Conservation (phyloP, 257 asterid genomes). For the Solanum lycopersicoides region DNA sequence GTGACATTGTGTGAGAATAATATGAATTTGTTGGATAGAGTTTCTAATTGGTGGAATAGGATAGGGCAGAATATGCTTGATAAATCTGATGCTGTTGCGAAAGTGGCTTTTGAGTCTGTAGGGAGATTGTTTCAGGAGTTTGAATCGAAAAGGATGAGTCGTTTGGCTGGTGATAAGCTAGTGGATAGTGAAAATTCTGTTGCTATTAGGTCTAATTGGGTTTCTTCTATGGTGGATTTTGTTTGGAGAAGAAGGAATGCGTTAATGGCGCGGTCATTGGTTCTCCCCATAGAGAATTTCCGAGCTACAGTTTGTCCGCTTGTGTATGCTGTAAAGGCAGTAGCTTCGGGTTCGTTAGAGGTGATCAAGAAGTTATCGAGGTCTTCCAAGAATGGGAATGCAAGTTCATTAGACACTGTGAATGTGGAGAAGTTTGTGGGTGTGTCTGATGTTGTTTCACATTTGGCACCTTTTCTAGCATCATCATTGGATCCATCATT, state of each 20-base stretch:
- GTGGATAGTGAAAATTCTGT: conserved; percentile 80
- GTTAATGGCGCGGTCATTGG: conserved; percentile 57
- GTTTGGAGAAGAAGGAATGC: conserved; percentile 67
- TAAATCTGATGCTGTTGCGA: conserved; percentile 60
- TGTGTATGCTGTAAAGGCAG: conserved; percentile 72
- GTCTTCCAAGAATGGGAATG: conserved; percentile 31
- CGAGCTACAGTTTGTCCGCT: conserved; percentile 62
- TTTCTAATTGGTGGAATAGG: conserved; percentile 76
- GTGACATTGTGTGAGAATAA: conserved; percentile 76
- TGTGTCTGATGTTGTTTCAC: conserved; percentile 82
- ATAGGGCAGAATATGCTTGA: conserved; percentile 80
- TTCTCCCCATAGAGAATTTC: conserved; percentile 76
- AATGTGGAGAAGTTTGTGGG: conserved; percentile 69
- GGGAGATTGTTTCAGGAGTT: conserved; percentile 82
- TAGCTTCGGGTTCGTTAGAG: conserved; percentile 72
- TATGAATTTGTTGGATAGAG: conserved; percentile 70
- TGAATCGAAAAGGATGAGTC: conserved; percentile 81
- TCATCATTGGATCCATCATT: conserved; percentile 84
- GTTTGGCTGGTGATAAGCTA: conserved; percentile 89
- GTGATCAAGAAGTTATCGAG: conserved; percentile 68
- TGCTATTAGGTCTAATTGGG: conserved; percentile 80
- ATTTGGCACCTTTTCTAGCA: conserved; percentile 75
- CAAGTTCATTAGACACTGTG: conserved; percentile 20
- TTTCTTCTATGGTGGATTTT: conserved; percentile 67
- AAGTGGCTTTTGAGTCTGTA: conserved; percentile 72